phyloP scores from a whole-genome alignment of 2,329 filamentous ascomycete genomes.

The Periconia digitata region DNA sequence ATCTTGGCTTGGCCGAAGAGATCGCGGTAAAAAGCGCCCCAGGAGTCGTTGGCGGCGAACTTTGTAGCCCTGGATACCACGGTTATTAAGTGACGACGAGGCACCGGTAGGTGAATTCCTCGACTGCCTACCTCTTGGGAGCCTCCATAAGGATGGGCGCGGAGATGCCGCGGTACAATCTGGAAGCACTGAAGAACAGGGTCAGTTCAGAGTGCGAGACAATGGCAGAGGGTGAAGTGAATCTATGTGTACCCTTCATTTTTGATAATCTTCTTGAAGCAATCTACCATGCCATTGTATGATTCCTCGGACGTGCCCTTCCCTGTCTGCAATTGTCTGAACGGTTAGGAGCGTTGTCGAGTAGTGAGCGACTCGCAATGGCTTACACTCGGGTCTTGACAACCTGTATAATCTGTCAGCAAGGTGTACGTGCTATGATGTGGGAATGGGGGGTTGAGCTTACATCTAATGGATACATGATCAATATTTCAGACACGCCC shows the following conservation, averaged over 20 bases:
- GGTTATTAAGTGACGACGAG: conserved; percentile 8
- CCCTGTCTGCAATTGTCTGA: conserved; percentile 83
- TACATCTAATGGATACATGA: conserved; percentile 63
- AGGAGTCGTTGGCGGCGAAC: conserved; percentile 98
- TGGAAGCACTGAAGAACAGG: conserved; percentile 70
- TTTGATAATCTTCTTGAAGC: conserved; percentile 94
- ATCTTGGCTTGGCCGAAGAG: conserved; percentile 83
- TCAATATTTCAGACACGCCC: conserved; percentile 95
- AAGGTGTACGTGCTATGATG: too few relatives aligned
- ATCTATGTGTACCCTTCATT: conserved; percentile 78
- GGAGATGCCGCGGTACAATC: conserved; percentile 92
- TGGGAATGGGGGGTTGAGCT: too few relatives aligned
- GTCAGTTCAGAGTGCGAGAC: conserved; percentile 15
- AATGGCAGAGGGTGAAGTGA: conserved; percentile 1
- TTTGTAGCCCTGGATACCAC: conserved; percentile 73
- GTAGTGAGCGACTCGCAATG: conserved; percentile 4
- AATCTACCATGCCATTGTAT: conserved; percentile 98
- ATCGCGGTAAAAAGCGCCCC: conserved; percentile 91
- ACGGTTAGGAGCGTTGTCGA: conserved; percentile 20
- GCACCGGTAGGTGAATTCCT: not conserved
- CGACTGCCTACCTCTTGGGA: conserved; percentile 66
- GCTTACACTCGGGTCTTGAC: conserved; percentile 95
- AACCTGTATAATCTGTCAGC: too few relatives aligned
- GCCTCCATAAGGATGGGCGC: conserved; percentile 98
- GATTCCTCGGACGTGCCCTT: conserved; percentile 71